A percentile compares a stretch with the other conserved stretches of the same genome.
Conservation (phyloP, 2,329 filamentous ascomycete genomes). For the Xylaria multiplex region DNA sequence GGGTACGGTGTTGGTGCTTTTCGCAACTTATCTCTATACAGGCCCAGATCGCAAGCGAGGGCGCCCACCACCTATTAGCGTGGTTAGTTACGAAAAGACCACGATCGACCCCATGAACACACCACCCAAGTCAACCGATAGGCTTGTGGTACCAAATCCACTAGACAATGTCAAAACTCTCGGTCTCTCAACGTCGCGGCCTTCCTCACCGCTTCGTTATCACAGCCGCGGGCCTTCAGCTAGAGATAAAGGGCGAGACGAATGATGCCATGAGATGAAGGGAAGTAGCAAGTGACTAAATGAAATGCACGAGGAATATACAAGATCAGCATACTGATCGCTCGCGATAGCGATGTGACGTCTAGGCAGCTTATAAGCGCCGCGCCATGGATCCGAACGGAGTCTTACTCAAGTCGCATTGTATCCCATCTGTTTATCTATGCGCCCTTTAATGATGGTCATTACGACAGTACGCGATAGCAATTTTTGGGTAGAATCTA, state of each 20-base stretch:
- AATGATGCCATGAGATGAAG: slow-evolving; percentile 36
- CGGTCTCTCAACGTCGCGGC: slow-evolving; percentile 49
- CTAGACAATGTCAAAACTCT: slow-evolving; percentile 45
- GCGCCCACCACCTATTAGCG: slow-evolving; percentile 72
- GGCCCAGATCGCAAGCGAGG: slow-evolving; percentile 68
- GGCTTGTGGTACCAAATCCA: slow-evolving; percentile 47
- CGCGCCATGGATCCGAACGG: slow-evolving; percentile 10
- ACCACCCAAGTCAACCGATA: slow-evolving; percentile 46
- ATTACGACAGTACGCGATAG: neutral
- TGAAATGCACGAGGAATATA: neutral
- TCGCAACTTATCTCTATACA: slow-evolving; percentile 87
- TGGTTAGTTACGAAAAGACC: slow-evolving; percentile 82
- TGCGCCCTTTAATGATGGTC: neutral
- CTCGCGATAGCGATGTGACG: slow-evolving; percentile 2
- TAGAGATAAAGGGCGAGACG: slow-evolving; percentile 46
- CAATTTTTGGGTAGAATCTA: neutral
- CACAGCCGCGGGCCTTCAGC: slow-evolving; percentile 44
- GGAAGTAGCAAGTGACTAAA: neutral
- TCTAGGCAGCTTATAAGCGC: slow-evolving; percentile 8
- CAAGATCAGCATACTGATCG: slow-evolving; percentile 1
- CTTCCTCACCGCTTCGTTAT: slow-evolving; percentile 48
- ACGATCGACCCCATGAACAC: slow-evolving; percentile 60
- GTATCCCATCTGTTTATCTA: neutral
- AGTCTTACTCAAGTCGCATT: neutral
- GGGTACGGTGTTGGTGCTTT: slow-evolving; percentile 81